phyloP scores from a whole-genome alignment of 148 eudicot species.

The Fagopyrum homotropicum region DNA sequence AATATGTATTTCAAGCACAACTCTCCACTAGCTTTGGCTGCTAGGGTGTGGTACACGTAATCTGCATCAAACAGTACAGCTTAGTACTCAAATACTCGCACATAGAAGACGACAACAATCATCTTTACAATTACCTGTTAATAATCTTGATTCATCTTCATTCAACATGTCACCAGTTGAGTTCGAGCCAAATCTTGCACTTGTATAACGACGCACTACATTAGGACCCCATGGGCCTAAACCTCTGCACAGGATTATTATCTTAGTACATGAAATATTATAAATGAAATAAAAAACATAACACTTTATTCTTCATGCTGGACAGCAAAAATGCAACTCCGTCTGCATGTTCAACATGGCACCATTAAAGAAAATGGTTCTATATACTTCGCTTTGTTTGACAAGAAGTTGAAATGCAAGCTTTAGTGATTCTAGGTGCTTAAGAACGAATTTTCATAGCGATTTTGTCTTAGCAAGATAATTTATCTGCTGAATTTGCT shows the following conservation, averaged over 20 bases:
- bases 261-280: not conserved
- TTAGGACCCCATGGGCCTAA: slow-evolving; percentile 93
- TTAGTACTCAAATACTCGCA: not conserved
- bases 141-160: slow-evolving; percentile 65
- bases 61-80: slow-evolving; percentile 27
- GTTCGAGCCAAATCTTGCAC: slow-evolving; percentile 71
- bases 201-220: slow-evolving; percentile 73
- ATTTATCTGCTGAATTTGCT: too few species aligned
- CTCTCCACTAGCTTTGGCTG: slow-evolving; percentile 96
- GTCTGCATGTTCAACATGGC: not conserved
- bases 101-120: not conserved
- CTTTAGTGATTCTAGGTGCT: too few species aligned
- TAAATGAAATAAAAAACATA: not conserved
- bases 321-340: not conserved
- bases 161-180: slow-evolving; percentile 54
- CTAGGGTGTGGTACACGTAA: slow-evolving; percentile 83
- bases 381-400: too few species aligned
- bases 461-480: too few species aligned
- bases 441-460: too few species aligned
- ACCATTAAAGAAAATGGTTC: not conserved
- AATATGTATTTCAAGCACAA: slow-evolving; percentile 85
- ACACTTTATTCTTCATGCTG: not conserved
- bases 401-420: too few species aligned
- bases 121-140: slow-evolving; percentile 42
- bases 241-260: slow-evolving; percentile 45